These are phyloP conservation scores for Camelina sativa DNA, from an alignment of 345 rosid genomes.

Conservation along the genomic window DNA sequence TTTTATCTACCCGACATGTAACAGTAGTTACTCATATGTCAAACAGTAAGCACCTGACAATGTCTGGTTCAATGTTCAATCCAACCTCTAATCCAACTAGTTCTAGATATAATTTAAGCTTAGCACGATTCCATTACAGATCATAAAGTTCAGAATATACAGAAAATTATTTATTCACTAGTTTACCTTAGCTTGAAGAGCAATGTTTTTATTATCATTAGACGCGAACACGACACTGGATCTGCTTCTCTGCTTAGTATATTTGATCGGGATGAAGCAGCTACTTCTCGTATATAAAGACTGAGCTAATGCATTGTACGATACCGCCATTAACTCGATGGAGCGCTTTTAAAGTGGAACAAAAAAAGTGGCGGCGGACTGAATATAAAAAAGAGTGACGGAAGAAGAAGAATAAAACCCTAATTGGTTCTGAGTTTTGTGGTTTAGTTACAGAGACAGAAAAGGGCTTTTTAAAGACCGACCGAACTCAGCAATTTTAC, in stretches of 20 bases:
- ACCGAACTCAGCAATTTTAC: neutral
- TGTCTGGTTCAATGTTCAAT: conserved; percentile 34
- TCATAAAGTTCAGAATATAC: neutral
- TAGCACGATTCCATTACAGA: neutral
- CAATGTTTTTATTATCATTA: conserved; percentile 36
- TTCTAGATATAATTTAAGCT: neutral
- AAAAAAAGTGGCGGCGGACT: conserved; percentile 32
- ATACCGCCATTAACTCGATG: conserved; percentile 27
- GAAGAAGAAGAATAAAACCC: conserved; percentile 23
- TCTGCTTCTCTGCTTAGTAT: conserved; percentile 33
- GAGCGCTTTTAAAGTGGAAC: neutral
- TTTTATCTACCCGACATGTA: conserved; percentile 43
- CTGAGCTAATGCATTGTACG: conserved; percentile 32
- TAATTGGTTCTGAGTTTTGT: conserved; percentile 9
- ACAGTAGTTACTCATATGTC: conserved; percentile 40
- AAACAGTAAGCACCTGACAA: conserved; percentile 41
- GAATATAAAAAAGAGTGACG: neutral
- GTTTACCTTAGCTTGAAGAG: conserved; percentile 37
- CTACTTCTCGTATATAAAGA: conserved; percentile 20
- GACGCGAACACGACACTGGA: conserved; percentile 36
- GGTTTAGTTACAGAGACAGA: neutral
- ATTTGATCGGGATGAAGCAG: conserved; percentile 30
- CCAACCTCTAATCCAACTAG: neutral
- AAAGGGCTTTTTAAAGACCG: conserved; percentile 32
- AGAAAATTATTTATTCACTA: neutral